Conservation (phyloP, 2,329 filamentous ascomycete species). For the Pestalotiopsis fici region DNA sequence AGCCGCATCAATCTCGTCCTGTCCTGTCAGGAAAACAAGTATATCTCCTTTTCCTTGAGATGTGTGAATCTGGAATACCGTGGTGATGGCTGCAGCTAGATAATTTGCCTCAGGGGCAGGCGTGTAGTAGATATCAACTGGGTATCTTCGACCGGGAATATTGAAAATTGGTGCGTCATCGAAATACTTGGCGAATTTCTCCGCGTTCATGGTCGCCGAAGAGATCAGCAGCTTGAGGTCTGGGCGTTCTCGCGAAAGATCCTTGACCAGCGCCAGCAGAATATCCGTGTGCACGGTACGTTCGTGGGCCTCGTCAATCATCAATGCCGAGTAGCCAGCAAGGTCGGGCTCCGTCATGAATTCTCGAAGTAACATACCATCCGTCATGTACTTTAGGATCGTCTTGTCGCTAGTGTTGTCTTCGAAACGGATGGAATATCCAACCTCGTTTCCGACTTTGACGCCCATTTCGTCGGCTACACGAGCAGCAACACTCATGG, state of each 20-base stretch:
- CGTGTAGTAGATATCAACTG: constrained; percentile 90
- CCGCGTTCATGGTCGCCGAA: constrained; percentile 90
- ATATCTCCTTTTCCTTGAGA: constrained; percentile 86
- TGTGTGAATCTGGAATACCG: constrained; percentile 92
- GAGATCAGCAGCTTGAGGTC: constrained; percentile 91
- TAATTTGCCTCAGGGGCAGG: constrained; percentile 93
- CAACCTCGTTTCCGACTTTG: constrained; percentile 88
- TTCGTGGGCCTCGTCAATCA: constrained; percentile 98
- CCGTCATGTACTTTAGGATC: constrained; percentile 92
- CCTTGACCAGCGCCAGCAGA: constrained; percentile 82
- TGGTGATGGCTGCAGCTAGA: constrained; percentile 85
- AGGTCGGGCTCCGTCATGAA: constrained; percentile 88
- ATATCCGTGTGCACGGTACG: constrained; percentile 91
- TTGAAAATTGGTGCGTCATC: constrained; percentile 93
- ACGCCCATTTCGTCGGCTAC: constrained; percentile 93
- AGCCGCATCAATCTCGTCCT: constrained; percentile 92
- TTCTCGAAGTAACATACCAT: constrained; percentile 90
- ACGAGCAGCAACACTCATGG: constrained; percentile 96
- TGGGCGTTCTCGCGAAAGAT: constrained; percentile 78
- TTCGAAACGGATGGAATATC: constrained; percentile 94
- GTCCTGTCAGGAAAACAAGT: constrained; percentile 89
- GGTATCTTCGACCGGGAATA: constrained; percentile 85
- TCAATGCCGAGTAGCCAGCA: constrained; percentile 79
- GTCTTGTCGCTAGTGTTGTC: constrained; percentile 91
- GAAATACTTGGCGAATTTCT: constrained; percentile 90